A percentile compares a stretch with the other conserved stretches of the same genome.
phyloP scores from a whole-genome alignment of 1,139 yeast species.

The Pneumocystis carinii region DNA sequence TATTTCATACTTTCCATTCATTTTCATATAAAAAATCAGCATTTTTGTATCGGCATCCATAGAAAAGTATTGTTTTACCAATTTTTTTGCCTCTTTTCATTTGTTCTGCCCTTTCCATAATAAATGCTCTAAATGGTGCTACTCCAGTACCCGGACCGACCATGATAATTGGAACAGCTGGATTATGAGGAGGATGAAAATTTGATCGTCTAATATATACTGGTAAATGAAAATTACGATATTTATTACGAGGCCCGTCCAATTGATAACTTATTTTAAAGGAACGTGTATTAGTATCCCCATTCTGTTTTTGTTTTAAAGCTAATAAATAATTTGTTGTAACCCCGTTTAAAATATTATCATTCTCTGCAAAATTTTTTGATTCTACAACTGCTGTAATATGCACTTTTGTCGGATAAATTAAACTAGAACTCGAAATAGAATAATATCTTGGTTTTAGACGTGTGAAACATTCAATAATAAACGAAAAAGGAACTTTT shows the following conservation, averaged over 20 bases:
- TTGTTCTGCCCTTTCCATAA: constrained; percentile 61
- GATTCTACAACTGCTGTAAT: constrained; percentile 85
- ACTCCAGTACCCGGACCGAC: constrained; percentile 98
- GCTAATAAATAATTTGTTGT: constrained; percentile 76
- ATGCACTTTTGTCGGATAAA: constrained; percentile 60
- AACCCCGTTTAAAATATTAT: constrained; percentile 59
- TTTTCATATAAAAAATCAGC: constrained; percentile 16
- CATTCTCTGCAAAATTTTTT: constrained; percentile 34
- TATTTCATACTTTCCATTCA: constrained; percentile 14
- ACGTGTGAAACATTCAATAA: constrained; percentile 66
- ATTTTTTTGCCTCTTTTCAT: constrained; percentile 36
- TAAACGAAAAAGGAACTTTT: constrained; percentile 66
- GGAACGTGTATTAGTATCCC: constrained; percentile 23
- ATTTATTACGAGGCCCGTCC: constrained; percentile 64
- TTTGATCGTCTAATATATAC: constrained; percentile 90
- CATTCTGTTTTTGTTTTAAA: constrained; percentile 43
- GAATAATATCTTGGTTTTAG: constrained; percentile 93
- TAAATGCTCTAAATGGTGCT: constrained; percentile 90
- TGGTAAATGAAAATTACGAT: constrained; percentile 47
- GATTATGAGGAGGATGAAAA: constrained; percentile 83
- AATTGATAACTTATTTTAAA: constrained; percentile 47
- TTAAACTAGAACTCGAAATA: constrained; percentile 75
- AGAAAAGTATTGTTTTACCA: constrained; percentile 65
- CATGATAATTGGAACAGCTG: constrained; percentile 72
- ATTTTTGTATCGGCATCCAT: constrained; percentile 32